phyloP scores from a whole-genome alignment of 1,284 basidiomycete genomes.

The Mrakiaceae sp. region DNA sequence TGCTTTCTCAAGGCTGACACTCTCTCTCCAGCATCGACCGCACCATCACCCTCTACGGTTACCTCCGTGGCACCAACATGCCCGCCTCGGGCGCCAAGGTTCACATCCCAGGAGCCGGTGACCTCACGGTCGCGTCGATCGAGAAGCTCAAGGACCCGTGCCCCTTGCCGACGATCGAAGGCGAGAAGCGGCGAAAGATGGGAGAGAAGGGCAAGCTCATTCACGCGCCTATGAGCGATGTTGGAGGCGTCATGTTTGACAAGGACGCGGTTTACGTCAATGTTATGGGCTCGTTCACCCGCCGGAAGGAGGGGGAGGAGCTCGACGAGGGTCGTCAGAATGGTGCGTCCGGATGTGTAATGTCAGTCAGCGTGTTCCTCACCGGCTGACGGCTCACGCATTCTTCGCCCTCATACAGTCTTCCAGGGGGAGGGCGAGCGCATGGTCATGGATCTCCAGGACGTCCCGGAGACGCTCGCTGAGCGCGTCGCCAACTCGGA shows the following conservation, averaged over 20 bases:
- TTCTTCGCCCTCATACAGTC: slow-evolving; percentile 35
- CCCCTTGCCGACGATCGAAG: slow-evolving; percentile 80
- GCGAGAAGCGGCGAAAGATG: slow-evolving; percentile 83
- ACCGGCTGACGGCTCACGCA: slow-evolving; percentile 8
- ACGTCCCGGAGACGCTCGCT: slow-evolving; percentile 68
- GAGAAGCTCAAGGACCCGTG: slow-evolving; percentile 81
- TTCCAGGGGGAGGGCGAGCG: slow-evolving; percentile 82
- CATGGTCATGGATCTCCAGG: slow-evolving; percentile 96
- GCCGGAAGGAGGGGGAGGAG: slow-evolving; percentile 38
- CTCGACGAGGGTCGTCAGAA: slow-evolving; percentile 46
- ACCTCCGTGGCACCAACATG: slow-evolving; percentile 82
- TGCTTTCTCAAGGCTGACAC: background rate
- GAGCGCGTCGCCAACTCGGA: slow-evolving; percentile 69
- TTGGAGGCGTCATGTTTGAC: slow-evolving; percentile 94
- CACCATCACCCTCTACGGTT: slow-evolving; percentile 87
- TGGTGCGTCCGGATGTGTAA: background rate
- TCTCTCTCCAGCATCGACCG: slow-evolving; percentile 42
- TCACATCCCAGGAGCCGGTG: slow-evolving; percentile 91
- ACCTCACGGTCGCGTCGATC: slow-evolving; percentile 63
- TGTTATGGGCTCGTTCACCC: slow-evolving; percentile 85
- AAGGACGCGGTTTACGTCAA: slow-evolving; percentile 99
- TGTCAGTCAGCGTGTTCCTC: background rate
- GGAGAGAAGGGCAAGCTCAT: slow-evolving; percentile 93
- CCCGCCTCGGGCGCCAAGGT: slow-evolving; percentile 65
- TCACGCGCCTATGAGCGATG: slow-evolving; percentile 97